A percentile compares a stretch with the other conserved stretches of the same genome.
Evolutionary conservation across 2,329 filamentous ascomycete species (phyloP).

Genomic region (Seiridium cupressi): DNA sequence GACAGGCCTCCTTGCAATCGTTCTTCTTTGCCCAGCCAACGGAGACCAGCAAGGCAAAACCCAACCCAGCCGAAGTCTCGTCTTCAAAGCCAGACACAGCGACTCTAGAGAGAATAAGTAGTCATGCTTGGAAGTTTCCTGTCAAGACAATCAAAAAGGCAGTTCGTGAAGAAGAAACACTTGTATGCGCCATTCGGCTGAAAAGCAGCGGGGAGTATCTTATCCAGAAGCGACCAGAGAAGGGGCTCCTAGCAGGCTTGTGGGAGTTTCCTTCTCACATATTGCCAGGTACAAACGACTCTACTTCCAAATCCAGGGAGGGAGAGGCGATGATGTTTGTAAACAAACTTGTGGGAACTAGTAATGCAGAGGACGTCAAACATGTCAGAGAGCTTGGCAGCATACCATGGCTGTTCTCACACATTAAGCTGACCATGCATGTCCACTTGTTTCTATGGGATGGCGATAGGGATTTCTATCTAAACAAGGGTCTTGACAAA

Average conservation of each 20-base stretch:
- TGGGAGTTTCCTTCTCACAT: conserved; percentile 55
- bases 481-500: conserved; percentile 28
- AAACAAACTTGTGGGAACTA: conserved; percentile 19
- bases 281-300: conserved; percentile 26
- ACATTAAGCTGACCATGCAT: conserved; percentile 56
- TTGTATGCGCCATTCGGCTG: conserved; percentile 51
- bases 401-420: conserved; percentile 57
- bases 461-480: conserved; percentile 4
- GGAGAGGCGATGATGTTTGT: conserved; percentile 34
- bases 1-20: conserved; percentile 23
- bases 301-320: conserved; percentile 29
- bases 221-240: conserved; percentile 49
- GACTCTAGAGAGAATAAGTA: conserved; percentile 32
- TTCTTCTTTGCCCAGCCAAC: conserved; percentile 22
- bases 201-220: conserved; percentile 40
- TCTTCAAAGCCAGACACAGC: conserved; percentile 16
- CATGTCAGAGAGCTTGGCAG: conserved; percentile 44
- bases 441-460: conserved; percentile 48
- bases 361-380: conserved; percentile 17
- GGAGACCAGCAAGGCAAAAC: conserved; percentile 4
- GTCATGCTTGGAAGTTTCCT: conserved; percentile 50
- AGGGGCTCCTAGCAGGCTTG: conserved; percentile 52
- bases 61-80: neutral
- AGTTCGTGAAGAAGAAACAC: conserved; percentile 47
- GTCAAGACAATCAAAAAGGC: conserved; percentile 51